Evolutionary conservation across 345 rosid genomes (phyloP), one percentile per base, ranked within the genome.

Genomic region (Erysimum cheiranthoides): DNA sequence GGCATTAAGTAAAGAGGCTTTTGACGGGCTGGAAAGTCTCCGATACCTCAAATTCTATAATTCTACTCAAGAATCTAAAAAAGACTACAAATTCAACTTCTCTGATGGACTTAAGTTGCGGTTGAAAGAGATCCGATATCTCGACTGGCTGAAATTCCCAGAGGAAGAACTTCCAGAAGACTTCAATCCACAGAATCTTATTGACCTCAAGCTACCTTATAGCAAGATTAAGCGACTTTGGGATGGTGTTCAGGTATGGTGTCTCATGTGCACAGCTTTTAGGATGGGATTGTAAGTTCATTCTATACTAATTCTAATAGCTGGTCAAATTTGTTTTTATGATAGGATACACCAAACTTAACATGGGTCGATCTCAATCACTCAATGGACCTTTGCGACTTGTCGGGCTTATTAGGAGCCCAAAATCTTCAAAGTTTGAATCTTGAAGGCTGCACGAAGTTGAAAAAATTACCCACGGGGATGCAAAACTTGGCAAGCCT

Each of bases 171-270:
- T 82, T 60, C 80, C 85, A 43, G 17, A 21, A 32, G 61, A 50
- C 16, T 76, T 73, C 28, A 10, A 5, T 5, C 62, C 71, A 0
- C 42, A 76, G 9, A 69, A 76, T 4, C 73, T 71, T 46, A 57
- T 79, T 4, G 76, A 63, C 25, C 78, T 79, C 50, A 51, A 39
- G 53, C 21, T 81, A 2, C 46, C 43, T 21, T 2, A 31, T 18
- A 64, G 85, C 70, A 13, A 36, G 6, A 39, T 82, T 2, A 40
- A 76, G 69, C 70, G 75, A 4, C 56, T 82, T 1, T 82, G 82
- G 82, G 17, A 42, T 11, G 45, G 57, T 54, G 10, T 1, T 11
- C 60, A 71, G 64, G 82, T 81, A 21, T 21, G 25, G 66, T 0
- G 21, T 12, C 11, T 66, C 27, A 13, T 2, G 4, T 31, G 5